Percentiles rank a stretch among this genome's conserved stretches.
Conservation (phyloP, 148 eudicot genomes). For the Amaranthus palmeri region DNA sequence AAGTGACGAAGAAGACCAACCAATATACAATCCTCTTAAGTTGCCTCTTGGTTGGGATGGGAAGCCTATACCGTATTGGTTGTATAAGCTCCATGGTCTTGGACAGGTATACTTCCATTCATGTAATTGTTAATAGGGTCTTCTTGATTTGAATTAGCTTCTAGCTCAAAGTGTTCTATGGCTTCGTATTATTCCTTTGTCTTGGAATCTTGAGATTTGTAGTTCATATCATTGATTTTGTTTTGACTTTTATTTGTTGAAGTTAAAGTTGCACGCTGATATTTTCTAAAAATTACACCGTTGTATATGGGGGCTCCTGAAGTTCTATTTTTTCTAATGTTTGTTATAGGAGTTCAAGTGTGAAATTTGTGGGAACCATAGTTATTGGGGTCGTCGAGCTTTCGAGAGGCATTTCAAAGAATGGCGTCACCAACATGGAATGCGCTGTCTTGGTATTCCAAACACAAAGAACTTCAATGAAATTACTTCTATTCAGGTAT, state of each 20-base stretch:
- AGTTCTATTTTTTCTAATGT: constrained; percentile 5
- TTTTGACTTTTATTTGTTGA: not conserved
- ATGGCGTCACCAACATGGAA: constrained; percentile 96
- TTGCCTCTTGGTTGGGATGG: constrained; percentile 99
- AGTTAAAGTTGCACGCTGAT: not conserved
- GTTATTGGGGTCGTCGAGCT: constrained; percentile 98
- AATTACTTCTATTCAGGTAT: constrained; percentile 86
- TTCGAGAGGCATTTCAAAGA: constrained; percentile 97
- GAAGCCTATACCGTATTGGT: constrained; percentile 98
- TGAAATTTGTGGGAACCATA: constrained; percentile 95
- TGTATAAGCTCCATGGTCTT: constrained; percentile 98
- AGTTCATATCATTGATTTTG: not conserved
- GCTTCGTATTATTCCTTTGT: not conserved
- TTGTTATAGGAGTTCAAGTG: constrained; percentile 83
- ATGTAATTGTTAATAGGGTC: not conserved
- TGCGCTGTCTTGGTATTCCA: constrained; percentile 98
- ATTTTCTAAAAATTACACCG: not conserved
- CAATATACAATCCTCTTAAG: constrained; percentile 93
- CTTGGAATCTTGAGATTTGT: constrained; percentile 2
- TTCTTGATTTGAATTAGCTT: not conserved
- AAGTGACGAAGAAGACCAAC: constrained; percentile 97
- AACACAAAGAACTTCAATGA: constrained; percentile 97
- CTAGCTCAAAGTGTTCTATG: not conserved
- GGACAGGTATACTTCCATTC: constrained; percentile 61
- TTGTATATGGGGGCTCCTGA: constrained; percentile 8